Base-by-base conservation (phyloP, 805 yeast genomes). In the Cyberlindnera bimundalis region DNA sequence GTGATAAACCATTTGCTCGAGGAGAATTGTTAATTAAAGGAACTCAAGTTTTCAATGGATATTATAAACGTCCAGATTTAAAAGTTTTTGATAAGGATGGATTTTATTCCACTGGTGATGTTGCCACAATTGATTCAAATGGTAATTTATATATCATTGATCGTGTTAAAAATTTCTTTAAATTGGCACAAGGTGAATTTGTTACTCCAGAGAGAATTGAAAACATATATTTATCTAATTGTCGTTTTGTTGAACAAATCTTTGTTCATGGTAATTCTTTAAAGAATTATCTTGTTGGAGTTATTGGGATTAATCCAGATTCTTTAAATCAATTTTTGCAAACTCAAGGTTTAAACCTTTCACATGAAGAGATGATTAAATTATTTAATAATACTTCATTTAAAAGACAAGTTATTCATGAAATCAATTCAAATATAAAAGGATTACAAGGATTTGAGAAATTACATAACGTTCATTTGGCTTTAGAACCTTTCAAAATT, bases 201-300 rank as follows among this genome's bases (percentile, higher is more conserved):
- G 71, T 80, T 30, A 74, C 83, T 4, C 85, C 85, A n/a, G 86
- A 80, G 55, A 74, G 70, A 57, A 73, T 80, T 47, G 86, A 80
- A 52, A 77, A 76, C 53, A 61, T 62, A 15, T 78, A 79, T 55
- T 59, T 76, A 28, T 61, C 78, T 2, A 53, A 60, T 10, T 56
- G 59, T 67, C 47, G 64, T 76, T 4, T 45, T 62, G 29, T 47
- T 71, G 20, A 51, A 6, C 84, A 78, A 57, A 52, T 73, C 23
- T 78, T 66, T 46, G 73, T 72, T 9, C 76, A 78, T 52, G 86
- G 86, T 16, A 78, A 77, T 51, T 72, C 82, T 2, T 51, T 66
- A 13, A 61, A 73, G 50, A 66, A 68, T 11, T 75, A 47, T 50
- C 59, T 79, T 50, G 81, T 79, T 11, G 81, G 71, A 5, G 61